Percentiles rank a stretch among this genome's conserved stretches.
phyloP scores from a whole-genome alignment of 495 filamentous ascomycete genomes.

The Aspergillus cavernicola region DNA sequence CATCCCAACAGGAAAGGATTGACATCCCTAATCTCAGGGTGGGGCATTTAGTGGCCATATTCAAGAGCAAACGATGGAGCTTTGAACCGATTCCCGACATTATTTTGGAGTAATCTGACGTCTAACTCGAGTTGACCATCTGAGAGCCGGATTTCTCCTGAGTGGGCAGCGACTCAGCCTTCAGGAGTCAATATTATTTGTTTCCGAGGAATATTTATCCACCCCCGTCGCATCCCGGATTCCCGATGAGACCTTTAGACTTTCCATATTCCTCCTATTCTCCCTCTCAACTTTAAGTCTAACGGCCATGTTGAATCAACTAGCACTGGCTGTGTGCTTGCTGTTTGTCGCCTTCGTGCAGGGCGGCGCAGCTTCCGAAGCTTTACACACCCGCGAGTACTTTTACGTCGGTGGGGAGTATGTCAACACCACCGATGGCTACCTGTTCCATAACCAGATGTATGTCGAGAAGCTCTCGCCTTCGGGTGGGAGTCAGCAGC shows the following conservation, averaged over 20 bases:
- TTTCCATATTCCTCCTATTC: not conserved
- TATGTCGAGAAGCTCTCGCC: constrained; percentile 55
- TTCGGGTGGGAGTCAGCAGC: constrained; percentile 10
- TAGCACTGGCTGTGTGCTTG: not conserved
- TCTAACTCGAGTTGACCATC: no score
- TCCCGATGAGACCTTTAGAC: not conserved
- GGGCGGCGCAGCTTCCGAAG: not conserved
- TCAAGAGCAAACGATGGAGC: not conserved
- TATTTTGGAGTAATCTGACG: not conserved
- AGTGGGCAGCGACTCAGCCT: no score
- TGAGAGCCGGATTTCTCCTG: no score
- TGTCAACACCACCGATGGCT: constrained; percentile 26
- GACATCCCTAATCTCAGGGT: not conserved
- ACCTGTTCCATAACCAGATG: constrained; percentile 38
- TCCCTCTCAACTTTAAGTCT: not conserved
- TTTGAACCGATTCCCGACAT: not conserved
- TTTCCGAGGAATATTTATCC: no score
- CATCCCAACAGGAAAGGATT: not conserved
- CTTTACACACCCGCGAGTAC: constrained; percentile 26
- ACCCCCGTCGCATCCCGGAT: not conserved
- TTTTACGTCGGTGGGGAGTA: constrained; percentile 50
- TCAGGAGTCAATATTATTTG: no score
- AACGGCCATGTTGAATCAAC: not conserved
- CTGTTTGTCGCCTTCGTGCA: not conserved
- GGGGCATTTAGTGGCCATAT: not conserved